These are phyloP conservation scores for Talaromyces funiculosus DNA, from an alignment of 2,329 filamentous ascomycete genomes.

Conservation along the genomic window DNA sequence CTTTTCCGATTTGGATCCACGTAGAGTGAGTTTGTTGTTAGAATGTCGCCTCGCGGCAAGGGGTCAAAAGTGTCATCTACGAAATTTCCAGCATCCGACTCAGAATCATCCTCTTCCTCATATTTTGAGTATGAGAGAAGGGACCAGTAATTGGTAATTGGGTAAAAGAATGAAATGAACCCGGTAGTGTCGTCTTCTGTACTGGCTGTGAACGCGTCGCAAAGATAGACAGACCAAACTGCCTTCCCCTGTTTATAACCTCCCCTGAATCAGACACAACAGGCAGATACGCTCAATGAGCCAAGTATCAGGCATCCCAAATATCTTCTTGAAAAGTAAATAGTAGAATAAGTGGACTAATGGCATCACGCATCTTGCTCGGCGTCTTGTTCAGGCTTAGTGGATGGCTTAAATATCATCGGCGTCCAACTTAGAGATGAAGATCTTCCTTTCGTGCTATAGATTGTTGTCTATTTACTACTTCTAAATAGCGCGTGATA, in stretches of 20 bases:
- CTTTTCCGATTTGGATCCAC: neutral
- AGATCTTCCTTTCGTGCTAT: neutral
- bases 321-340: neutral
- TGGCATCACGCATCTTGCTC: neutral
- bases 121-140: neutral
- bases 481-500: neutral
- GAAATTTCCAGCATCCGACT: constrained; percentile 5
- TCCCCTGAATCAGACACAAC: neutral
- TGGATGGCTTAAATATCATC: neutral
- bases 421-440: neutral
- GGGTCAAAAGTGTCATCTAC: constrained; percentile 13
- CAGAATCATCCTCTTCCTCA: neutral
- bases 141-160: too few relatives aligned
- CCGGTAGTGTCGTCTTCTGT: neutral
- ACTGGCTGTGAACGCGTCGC: neutral
- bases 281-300: neutral
- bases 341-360: neutral
- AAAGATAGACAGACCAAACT: neutral
- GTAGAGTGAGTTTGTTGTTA: neutral
- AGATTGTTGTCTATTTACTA: neutral
- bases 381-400: neutral
- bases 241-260: neutral
- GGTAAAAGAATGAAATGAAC: neutral
- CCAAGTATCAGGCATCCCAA: neutral
- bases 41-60: constrained; percentile 51